Percentiles rank a stretch among this genome's conserved stretches.
Conservation (phyloP, 257 asterid genomes). For the Rubia yunnanensis region DNA sequence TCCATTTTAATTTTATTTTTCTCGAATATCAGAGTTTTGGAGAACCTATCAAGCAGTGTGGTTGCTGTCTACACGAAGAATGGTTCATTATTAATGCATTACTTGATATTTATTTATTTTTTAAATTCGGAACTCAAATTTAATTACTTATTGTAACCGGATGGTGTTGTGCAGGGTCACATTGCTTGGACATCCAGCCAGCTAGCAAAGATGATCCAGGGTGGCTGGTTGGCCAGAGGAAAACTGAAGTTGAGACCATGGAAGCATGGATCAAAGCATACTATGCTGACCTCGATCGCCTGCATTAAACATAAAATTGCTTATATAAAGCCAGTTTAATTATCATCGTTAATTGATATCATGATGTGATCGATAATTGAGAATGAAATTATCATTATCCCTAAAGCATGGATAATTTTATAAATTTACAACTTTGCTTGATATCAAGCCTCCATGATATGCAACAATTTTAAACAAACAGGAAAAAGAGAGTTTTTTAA, state of each 20-base stretch:
- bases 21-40: conserved; percentile 28
- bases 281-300: conserved; percentile 15
- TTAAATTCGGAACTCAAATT: neutral
- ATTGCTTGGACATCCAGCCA: conserved; percentile 44
- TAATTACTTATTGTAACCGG: neutral
- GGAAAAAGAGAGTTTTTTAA: too few relatives aligned
- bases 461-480: too few relatives aligned
- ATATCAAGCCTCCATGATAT: too few relatives aligned
- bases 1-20: too few relatives aligned
- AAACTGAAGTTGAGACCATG: conserved; percentile 28
- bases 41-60: conserved; percentile 36
- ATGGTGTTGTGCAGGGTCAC: conserved; percentile 34
- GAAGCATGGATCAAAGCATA: conserved; percentile 26
- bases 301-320: too few relatives aligned
- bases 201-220: conserved; percentile 37
- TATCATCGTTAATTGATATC: too few relatives aligned
- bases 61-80: conserved; percentile 40
- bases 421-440: too few relatives aligned
- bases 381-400: too few relatives aligned
- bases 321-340: too few relatives aligned
- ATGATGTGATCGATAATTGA: too few relatives aligned
- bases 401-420: too few relatives aligned
- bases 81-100: conserved; percentile 23
- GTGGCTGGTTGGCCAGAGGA: conserved; percentile 50
- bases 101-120: neutral